Percentiles rank a stretch among this genome's conserved stretches.
Evolutionary conservation across 306 rosid genomes (phyloP).

Genomic region (Betula pendula): DNA sequence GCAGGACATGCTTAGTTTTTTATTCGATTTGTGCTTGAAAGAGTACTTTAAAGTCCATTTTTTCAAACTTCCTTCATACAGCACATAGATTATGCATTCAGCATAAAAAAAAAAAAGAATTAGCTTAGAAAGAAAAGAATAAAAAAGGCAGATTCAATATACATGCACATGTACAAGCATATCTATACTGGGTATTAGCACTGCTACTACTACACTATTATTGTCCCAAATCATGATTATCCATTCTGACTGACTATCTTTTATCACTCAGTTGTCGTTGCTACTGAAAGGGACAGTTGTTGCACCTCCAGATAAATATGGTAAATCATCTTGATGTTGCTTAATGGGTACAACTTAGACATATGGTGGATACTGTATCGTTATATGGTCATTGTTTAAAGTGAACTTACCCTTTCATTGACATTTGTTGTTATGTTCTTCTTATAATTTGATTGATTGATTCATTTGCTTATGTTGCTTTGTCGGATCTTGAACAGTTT

Average conservation of each 20-base stretch:
- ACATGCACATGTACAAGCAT: not conserved
- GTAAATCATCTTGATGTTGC: constrained; percentile 47
- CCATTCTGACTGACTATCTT: constrained; percentile 27
- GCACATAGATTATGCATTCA: not conserved
- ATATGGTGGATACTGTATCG: constrained; percentile 15
- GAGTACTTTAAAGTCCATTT: not conserved
- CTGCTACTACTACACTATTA: constrained; percentile 14
- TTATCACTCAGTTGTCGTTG: constrained; percentile 75
- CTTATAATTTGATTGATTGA: not conserved
- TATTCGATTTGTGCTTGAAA: not conserved
- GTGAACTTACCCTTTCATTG: constrained; percentile 8
- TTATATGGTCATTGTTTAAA: not conserved
- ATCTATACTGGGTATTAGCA: constrained; percentile 12
- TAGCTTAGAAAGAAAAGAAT: not conserved
- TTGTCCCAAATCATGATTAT: constrained; percentile 18
- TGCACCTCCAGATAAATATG: constrained; percentile 98
- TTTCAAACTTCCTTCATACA: not conserved
- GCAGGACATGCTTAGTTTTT: not conserved
- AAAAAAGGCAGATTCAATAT: not conserved
- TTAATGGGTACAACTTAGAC: constrained; percentile 19
- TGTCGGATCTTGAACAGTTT: not conserved
- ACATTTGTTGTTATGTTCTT: not conserved
- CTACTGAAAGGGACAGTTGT: constrained; percentile 93
- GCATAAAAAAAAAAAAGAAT: not conserved
- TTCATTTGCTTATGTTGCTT: not conserved